Evolutionary conservation across 148 eudicot genomes (phyloP), one percentile per base, ranked within the genome.

Genomic region (Heliosperma pusillum): DNA sequence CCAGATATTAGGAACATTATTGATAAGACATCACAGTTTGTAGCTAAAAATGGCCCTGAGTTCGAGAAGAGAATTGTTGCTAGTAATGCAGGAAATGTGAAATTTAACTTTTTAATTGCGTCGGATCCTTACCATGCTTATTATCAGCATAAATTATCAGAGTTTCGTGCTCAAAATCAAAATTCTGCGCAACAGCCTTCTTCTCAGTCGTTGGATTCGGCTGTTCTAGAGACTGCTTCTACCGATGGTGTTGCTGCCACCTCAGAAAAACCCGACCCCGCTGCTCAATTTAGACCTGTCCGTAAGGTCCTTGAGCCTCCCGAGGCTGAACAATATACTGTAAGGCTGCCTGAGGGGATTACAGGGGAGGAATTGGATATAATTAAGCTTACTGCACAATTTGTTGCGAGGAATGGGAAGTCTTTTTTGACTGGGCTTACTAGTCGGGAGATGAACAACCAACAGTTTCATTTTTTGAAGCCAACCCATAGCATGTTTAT

Each of bases 361-460:
- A 88, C 92, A 0, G 92, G 92, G 74, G 96, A 90, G 88, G 96
- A 90, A 69, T 69, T 90, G 78, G 96, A 90, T 80, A 87, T 90
- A 42, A 90, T 88, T 72, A 90, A 88, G 84, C 90, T 90, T 29
- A 90, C 96, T 27, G 89, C 96, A 24, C 96, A 90, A 61, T 88
- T 90, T 83, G 96, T 88, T 42, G 96, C 96, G 7, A 74, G 96
- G 13, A 90, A 90, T 71, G 96, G 96, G 65, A 88, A 87, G 76
- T 85, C 92, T 4, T 90, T 90, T 69, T 87, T 87, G 83, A 83
- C 88, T 9, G 92, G 92, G 30, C 81, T 91, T 70, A 87, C 89
- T 12, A 89, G 90, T 69, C 84, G 91, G 30, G 92, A 89, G 86
- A 86, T 81, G 73, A 91, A 83, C 65, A 91, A 87, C 82, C 91